Evolutionary conservation across 495 filamentous ascomycete species (phyloP).

Genomic region (Talaromyces proteolyticus): DNA sequence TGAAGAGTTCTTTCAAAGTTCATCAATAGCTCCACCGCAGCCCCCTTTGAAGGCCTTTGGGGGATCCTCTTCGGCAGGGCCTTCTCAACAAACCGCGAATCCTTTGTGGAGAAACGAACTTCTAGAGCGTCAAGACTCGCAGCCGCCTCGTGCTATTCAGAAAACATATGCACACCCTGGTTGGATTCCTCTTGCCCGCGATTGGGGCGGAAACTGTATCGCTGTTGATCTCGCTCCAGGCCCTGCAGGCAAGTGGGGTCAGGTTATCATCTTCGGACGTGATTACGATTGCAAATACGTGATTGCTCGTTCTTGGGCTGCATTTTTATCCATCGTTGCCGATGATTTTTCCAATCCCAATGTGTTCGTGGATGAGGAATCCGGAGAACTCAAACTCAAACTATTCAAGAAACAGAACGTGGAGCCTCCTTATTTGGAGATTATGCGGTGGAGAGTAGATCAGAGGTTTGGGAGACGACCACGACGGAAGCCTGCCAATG

Average conservation of each 20-base stretch:
- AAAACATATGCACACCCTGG: slow-evolving; percentile 90
- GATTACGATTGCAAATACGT: slow-evolving; percentile 99
- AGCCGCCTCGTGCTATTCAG: slow-evolving; percentile 79
- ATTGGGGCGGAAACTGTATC: slow-evolving; percentile 98
- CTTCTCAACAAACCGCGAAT: slow-evolving; percentile 41
- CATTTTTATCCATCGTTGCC: slow-evolving; percentile 78
- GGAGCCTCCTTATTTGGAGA: slow-evolving; percentile 92
- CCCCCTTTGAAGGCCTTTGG: slow-evolving; percentile 63
- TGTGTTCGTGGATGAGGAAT: slow-evolving; percentile 86
- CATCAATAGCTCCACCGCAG: slow-evolving; percentile 47
- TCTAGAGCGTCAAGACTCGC: slow-evolving; percentile 76
- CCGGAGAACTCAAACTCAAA: slow-evolving; percentile 80
- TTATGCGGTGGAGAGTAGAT: slow-evolving; percentile 88
- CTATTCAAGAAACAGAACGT: slow-evolving; percentile 85
- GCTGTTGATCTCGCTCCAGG: slow-evolving; percentile 92
- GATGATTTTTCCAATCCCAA: slow-evolving; percentile 86
- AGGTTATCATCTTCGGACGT: slow-evolving; percentile 92
- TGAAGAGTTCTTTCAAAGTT: slow-evolving; percentile 69
- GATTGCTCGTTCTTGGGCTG: slow-evolving; percentile 84
- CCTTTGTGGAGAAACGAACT: slow-evolving; percentile 81
- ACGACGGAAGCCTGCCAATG: slow-evolving; percentile 39
- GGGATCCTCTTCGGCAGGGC: slow-evolving; percentile 49
- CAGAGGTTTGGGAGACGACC: slow-evolving; percentile 79
- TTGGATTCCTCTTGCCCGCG: slow-evolving; percentile 93
- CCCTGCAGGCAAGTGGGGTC: slow-evolving; percentile 86